These are phyloP conservation scores for Stylosanthes scabra DNA, from an alignment of 331 rosid species.

Conservation along the genomic window DNA sequence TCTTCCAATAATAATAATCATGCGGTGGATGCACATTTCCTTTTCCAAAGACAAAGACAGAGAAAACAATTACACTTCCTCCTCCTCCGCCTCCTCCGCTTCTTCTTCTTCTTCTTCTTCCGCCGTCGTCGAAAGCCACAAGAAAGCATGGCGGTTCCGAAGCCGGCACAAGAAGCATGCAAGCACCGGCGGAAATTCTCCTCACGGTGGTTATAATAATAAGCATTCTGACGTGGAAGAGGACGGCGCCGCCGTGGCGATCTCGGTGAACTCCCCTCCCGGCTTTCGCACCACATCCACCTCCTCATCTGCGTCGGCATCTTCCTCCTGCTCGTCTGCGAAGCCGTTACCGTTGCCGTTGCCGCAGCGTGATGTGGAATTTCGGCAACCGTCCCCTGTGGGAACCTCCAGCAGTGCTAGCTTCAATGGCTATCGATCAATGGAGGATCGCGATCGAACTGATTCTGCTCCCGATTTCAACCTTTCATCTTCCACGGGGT, in stretches of 20 bases:
- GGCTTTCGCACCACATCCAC: conserved; percentile 23
- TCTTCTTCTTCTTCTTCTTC: conserved; percentile 16
- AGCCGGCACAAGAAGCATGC: conserved; percentile 43
- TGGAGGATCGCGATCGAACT: conserved; percentile 48
- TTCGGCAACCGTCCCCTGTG: conserved; percentile 59
- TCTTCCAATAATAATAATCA: conserved; percentile 15
- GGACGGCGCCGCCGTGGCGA: not conserved
- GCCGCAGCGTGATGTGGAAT: conserved; percentile 53
- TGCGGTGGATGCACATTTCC: conserved; percentile 67
- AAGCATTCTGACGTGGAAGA: conserved; percentile 9
- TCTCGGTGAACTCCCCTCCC: conserved; percentile 18
- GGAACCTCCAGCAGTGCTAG: not conserved
- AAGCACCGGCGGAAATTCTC: conserved; percentile 41
- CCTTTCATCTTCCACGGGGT: conserved; percentile 2
- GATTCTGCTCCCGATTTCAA: not conserved
- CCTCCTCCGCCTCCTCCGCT: conserved; percentile 51
- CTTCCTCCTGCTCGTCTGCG: conserved; percentile 3
- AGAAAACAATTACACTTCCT: conserved; percentile 41
- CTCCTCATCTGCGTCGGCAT: not conserved
- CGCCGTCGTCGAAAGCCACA: conserved; percentile 19
- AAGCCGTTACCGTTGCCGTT: conserved; percentile 34
- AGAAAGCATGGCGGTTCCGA: conserved; percentile 50
- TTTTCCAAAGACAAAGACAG: too few relatives aligned
- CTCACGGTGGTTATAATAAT: conserved; percentile 6
- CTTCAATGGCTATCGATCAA: conserved; percentile 4